A percentile compares a stretch with the other conserved stretches of the same genome.
phyloP scores from a whole-genome alignment of 148 eudicot species.

The Rhododendron molle region DNA sequence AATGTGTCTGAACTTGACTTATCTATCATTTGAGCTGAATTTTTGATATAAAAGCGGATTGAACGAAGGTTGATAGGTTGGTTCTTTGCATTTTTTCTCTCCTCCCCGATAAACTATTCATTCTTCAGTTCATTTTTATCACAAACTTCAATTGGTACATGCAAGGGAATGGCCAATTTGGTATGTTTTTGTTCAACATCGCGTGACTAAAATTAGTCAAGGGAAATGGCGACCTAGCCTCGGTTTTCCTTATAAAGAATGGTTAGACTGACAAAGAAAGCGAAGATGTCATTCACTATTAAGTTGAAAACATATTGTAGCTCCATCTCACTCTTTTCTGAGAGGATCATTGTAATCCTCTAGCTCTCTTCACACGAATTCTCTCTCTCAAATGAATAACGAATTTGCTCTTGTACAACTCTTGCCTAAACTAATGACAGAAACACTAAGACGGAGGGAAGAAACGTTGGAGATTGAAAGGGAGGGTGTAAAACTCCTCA shows the following conservation, averaged over 20 bases:
- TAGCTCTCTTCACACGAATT: not conserved
- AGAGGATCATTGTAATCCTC: constrained; percentile 19
- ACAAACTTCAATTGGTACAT: not conserved
- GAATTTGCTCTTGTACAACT: constrained; percentile 1
- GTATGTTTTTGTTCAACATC: no score
- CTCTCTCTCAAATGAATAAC: not conserved
- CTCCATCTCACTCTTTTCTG: not conserved
- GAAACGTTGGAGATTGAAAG: constrained; percentile 89
- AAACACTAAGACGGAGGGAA: constrained; percentile 80
- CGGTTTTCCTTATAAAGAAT: not conserved
- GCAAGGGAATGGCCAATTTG: no score
- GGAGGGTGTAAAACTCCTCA: constrained; percentile 94
- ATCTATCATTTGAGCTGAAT: not conserved
- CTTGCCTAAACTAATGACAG: not conserved
- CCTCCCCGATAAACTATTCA: no score
- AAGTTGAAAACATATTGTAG: not conserved
- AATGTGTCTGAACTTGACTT: no score
- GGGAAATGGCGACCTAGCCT: not conserved
- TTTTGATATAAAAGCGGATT: not conserved
- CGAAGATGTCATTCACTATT: constrained; percentile 29
- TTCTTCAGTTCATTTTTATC: not conserved
- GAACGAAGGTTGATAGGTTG: not conserved
- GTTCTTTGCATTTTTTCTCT: not conserved
- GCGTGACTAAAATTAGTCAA: no score
- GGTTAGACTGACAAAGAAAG: constrained; percentile 23